A percentile compares a stretch with the other conserved stretches of the same genome.
phyloP scores from a whole-genome alignment of 2,329 filamentous ascomycete species.

The Fonsecaea erecta region DNA sequence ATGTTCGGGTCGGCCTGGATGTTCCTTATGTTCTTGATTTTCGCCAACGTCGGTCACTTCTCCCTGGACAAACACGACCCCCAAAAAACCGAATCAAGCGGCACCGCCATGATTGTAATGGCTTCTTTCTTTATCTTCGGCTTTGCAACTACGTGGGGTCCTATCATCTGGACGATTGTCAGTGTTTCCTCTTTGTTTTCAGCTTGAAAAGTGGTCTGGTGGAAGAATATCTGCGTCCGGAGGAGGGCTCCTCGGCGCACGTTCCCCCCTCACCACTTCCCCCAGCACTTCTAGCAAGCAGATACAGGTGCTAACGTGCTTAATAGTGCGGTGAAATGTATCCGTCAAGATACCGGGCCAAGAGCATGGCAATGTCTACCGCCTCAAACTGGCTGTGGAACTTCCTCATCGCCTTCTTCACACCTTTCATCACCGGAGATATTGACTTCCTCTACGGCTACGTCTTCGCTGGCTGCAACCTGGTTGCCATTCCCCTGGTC shows the following conservation, averaged over 20 bases:
- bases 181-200: not conserved
- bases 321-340: conserved; percentile 49
- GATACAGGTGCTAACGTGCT: not conserved
- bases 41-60: conserved; percentile 62
- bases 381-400: conserved; percentile 80
- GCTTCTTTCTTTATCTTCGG: conserved; percentile 75
- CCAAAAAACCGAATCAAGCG: conserved; percentile 54
- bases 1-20: conserved; percentile 79
- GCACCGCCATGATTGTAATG: conserved; percentile 72
- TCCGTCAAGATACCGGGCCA: conserved; percentile 47
- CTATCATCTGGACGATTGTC: conserved; percentile 54
- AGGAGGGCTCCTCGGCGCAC: not conserved
- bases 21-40: conserved; percentile 73
- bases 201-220: not conserved
- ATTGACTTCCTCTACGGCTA: conserved; percentile 80
- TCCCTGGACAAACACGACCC: conserved; percentile 48
- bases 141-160: conserved; percentile 88
- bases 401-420: conserved; percentile 78
- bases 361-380: conserved; percentile 45
- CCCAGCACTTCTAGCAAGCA: not conserved
- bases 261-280: not conserved
- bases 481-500: conserved; percentile 67
- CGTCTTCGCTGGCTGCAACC: conserved; percentile 75
- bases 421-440: conserved; percentile 72
- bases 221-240: not conserved